Evolutionary conservation across 768 basidiomycete species (phyloP).

Genomic region (Multifurca ochricompacta): DNA sequence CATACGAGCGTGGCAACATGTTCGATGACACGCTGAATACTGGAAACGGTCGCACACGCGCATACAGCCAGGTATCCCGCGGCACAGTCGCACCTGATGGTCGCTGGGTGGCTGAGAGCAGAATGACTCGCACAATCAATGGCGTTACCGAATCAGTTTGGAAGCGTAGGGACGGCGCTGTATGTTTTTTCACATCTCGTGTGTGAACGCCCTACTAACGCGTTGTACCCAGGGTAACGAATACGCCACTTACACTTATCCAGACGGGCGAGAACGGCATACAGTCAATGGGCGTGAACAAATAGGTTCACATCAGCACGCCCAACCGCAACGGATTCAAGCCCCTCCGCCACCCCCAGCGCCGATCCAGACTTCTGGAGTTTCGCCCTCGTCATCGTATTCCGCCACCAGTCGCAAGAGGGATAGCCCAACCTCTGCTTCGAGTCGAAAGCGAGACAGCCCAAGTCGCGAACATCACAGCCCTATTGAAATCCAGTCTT

Average conservation of each 20-base stretch:
- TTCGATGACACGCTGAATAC: conserved; percentile 16
- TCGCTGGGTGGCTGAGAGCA: conserved; percentile 44
- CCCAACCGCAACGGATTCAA: neutral
- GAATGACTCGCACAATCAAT: conserved; percentile 49
- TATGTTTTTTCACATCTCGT: conserved; percentile 29
- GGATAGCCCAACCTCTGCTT: conserved; percentile 6
- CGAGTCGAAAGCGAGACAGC: conserved; percentile 13
- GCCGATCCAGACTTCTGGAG: conserved; percentile 7
- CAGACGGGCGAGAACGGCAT: conserved; percentile 58
- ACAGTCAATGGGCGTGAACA: conserved; percentile 63
- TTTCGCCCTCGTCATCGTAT: neutral
- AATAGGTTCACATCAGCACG: neutral
- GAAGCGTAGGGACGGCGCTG: conserved; percentile 50
- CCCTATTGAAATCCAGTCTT: conserved; percentile 7
- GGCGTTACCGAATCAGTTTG: conserved; percentile 56
- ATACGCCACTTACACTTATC: conserved; percentile 55
- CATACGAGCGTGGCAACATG: conserved; percentile 9
- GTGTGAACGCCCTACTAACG: conserved; percentile 11
- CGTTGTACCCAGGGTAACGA: conserved; percentile 55
- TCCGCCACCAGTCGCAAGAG: conserved; percentile 7
- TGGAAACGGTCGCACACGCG: conserved; percentile 6
- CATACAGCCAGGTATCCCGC: conserved; percentile 26
- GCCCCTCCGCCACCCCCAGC: conserved; percentile 5
- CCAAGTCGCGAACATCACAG: conserved; percentile 12
- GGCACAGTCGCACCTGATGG: conserved; percentile 32